A percentile compares a stretch with the other conserved stretches of the same genome.
Evolutionary conservation across 2,329 filamentous ascomycete genomes (phyloP).

Genomic region (Microthyrium microscopicum): DNA sequence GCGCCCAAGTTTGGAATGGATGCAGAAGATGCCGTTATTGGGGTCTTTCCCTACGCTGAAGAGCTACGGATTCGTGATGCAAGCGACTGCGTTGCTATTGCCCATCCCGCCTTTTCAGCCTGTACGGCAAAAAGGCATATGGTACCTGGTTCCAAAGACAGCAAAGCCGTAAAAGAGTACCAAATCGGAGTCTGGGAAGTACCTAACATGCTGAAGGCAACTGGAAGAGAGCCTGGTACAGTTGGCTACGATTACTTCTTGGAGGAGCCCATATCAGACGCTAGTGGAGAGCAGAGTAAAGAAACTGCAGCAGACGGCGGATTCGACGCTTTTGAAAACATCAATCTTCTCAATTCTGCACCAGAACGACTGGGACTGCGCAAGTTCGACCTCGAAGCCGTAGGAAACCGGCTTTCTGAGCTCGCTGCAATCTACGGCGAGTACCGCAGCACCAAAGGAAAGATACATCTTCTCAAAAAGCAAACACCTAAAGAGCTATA

Average conservation of each 20-base stretch:
- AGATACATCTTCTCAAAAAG: conserved; percentile 32
- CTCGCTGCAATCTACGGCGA: conserved; percentile 37
- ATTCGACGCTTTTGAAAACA: conserved; percentile 24
- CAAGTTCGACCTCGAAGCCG: conserved; percentile 15
- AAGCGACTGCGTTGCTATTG: conserved; percentile 30
- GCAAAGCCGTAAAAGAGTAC: conserved; percentile 14
- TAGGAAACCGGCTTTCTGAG: conserved; percentile 21
- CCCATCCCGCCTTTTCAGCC: conserved; percentile 21
- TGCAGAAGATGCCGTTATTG: conserved; percentile 44
- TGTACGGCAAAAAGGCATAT: conserved; percentile 16
- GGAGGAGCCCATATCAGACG: conserved; percentile 47
- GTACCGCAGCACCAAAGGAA: conserved; percentile 35
- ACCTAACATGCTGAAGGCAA: conserved; percentile 57
- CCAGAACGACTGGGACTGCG: conserved; percentile 23
- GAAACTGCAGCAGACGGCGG: too few relatives aligned
- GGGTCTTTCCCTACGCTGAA: conserved; percentile 54
- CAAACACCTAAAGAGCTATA: conserved; percentile 35
- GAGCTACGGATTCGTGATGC: conserved; percentile 44
- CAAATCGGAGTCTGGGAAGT: conserved; percentile 29
- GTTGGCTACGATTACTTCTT: conserved; percentile 53
- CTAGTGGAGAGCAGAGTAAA: conserved; percentile 31
- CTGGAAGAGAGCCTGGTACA: conserved; percentile 54
- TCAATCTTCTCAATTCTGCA: conserved; percentile 21
- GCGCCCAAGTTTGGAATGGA: conserved; percentile 53
- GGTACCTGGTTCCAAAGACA: conserved; percentile 9